Evolutionary conservation across 2,329 filamentous ascomycete species (phyloP).

Genomic region (Penicillium crustosum): DNA sequence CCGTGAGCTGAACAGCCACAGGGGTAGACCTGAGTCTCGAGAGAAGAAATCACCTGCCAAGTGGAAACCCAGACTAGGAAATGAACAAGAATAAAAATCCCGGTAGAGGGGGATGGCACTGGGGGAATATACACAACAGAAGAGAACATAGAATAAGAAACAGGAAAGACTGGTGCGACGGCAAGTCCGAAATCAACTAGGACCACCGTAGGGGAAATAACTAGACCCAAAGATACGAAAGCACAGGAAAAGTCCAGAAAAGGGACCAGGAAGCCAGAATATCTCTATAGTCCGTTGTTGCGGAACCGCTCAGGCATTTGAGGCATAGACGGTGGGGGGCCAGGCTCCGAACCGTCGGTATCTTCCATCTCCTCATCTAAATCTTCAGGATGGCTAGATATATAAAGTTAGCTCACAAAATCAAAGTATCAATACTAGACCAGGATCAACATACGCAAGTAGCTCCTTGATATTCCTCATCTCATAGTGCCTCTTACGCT

Average conservation of each 20-base stretch:
- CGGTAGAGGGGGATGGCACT: slow-evolving; percentile 1
- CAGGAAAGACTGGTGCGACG: not conserved
- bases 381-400: slow-evolving; percentile 60
- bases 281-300: slow-evolving; percentile 24
- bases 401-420: slow-evolving; percentile 10
- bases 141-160: not conserved
- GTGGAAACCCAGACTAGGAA: not conserved
- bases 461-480: slow-evolving; percentile 92
- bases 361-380: slow-evolving; percentile 59
- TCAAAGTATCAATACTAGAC: not conserved
- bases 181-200: not conserved
- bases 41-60: not conserved
- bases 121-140: slow-evolving; percentile 16
- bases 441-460: slow-evolving; percentile 61
- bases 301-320: slow-evolving; percentile 33
- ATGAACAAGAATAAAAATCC: not conserved
- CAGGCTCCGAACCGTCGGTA: slow-evolving; percentile 29
- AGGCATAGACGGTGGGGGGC: slow-evolving; percentile 34
- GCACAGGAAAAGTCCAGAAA: not conserved
- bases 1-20: not conserved
- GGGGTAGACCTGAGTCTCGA: not conserved
- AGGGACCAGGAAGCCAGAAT: not conserved
- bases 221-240: slow-evolving; percentile 1
- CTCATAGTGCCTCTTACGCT: slow-evolving; percentile 96
- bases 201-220: not conserved